Evolutionary conservation across 768 basidiomycete species (phyloP).

Genomic region (Rhodosporidiobolus odoratus): DNA sequence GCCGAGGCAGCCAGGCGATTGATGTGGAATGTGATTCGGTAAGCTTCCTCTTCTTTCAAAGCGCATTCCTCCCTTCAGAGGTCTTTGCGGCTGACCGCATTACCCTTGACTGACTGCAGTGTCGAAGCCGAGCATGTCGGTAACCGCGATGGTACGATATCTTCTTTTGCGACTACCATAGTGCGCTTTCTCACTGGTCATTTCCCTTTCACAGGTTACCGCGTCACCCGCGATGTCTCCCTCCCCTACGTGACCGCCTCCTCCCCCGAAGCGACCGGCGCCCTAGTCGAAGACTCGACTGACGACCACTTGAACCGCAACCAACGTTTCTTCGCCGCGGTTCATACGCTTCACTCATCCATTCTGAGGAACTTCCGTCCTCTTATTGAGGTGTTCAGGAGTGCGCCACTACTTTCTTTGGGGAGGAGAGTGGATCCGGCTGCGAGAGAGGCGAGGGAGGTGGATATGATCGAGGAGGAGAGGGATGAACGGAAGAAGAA

Average conservation of each 20-base stretch:
- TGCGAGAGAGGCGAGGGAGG: background rate
- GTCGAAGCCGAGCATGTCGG: slow-evolving; percentile 43
- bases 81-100: too few species aligned
- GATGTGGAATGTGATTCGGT: slow-evolving; percentile 78
- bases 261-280: slow-evolving; percentile 11
- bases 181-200: background rate
- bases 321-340: slow-evolving; percentile 1
- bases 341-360: slow-evolving; percentile 7
- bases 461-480: background rate
- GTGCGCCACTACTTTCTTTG: background rate
- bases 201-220: slow-evolving; percentile 54
- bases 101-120: too few species aligned
- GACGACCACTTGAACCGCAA: background rate
- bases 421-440: background rate
- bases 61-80: too few species aligned
- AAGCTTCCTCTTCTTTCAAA: background rate
- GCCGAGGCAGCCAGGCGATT: slow-evolving; percentile 73
- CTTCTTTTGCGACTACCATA: background rate
- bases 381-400: background rate
- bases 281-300: slow-evolving; percentile 5
- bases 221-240: slow-evolving; percentile 76
- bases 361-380: slow-evolving; percentile 25
- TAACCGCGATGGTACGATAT: slow-evolving; percentile 68
- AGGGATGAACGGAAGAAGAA: background rate
- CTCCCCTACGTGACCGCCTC: slow-evolving; percentile 58